Percentiles rank a stretch among this genome's conserved stretches.
Conservation (phyloP, 2,329 filamentous ascomycete species). For the Rhynchosporium secalis region DNA sequence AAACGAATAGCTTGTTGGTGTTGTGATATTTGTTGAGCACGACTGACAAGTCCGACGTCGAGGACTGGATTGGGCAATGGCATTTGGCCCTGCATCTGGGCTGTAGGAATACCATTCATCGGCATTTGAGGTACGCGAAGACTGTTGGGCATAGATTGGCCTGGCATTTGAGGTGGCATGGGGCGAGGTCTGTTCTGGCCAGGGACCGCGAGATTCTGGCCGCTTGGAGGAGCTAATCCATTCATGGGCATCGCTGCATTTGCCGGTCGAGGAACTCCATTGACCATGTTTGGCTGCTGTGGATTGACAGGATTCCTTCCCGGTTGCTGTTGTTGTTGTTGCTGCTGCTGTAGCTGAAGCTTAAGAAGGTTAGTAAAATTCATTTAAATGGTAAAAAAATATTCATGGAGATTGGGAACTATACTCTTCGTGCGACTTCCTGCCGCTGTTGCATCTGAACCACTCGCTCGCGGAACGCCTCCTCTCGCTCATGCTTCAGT, state of each 20-base stretch:
- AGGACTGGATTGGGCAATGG: conserved; percentile 50
- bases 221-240: conserved; percentile 25
- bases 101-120: conserved; percentile 65
- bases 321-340: conserved; percentile 30
- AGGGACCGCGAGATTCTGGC: conserved; percentile 35
- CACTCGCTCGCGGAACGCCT: conserved; percentile 63
- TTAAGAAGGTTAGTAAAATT: conserved; percentile 41
- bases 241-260: conserved; percentile 30
- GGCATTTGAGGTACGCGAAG: conserved; percentile 48
- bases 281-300: conserved; percentile 29
- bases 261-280: conserved; percentile 19
- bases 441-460: conserved; percentile 45
- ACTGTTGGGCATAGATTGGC: conserved; percentile 35
- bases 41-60: conserved; percentile 58
- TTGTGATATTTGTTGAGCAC: conserved; percentile 66
- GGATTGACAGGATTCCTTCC: conserved; percentile 28
- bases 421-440: conserved; percentile 54
- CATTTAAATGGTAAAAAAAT: not conserved
- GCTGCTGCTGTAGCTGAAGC: conserved; percentile 39
- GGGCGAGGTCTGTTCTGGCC: conserved; percentile 36
- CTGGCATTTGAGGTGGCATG: conserved; percentile 36
- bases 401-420: conserved; percentile 35
- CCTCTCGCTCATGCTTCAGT: conserved; percentile 83
- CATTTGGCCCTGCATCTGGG: conserved; percentile 64
- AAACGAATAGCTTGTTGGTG: conserved; percentile 44